Evolutionary conservation across 768 basidiomycete genomes (phyloP).

Genomic region (Auricularia heimuer): DNA sequence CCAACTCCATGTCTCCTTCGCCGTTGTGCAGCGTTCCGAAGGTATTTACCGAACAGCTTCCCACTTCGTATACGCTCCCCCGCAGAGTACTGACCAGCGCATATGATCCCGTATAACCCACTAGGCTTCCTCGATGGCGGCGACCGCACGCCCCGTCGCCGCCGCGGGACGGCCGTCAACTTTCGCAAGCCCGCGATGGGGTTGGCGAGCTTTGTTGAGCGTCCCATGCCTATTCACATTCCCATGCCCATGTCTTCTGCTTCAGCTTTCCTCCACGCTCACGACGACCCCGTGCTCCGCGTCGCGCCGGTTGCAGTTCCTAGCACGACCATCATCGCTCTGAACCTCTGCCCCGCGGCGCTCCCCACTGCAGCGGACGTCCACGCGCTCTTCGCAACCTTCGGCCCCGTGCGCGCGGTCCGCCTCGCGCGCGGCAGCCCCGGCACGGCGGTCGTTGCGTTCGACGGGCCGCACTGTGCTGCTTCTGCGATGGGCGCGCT

Average conservation of each 20-base stretch:
- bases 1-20: slow-evolving; percentile 10
- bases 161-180: neutral
- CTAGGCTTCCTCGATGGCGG: slow-evolving; percentile 10
- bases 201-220: neutral
- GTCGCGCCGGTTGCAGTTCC: slow-evolving; percentile 9
- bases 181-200: neutral
- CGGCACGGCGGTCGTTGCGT: neutral
- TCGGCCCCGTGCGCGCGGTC: slow-evolving; percentile 2
- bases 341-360: slow-evolving; percentile 5
- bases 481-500: neutral
- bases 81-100: neutral
- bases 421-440: neutral
- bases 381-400: slow-evolving; percentile 4
- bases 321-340: slow-evolving; percentile 16
- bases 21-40: slow-evolving; percentile 11
- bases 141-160: slow-evolving; percentile 10
- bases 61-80: neutral
- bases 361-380: slow-evolving; percentile 2
- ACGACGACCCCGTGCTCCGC: too few relatives aligned
- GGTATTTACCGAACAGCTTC: neutral
- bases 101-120: neutral
- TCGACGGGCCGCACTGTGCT: neutral
- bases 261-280: too few relatives aligned
- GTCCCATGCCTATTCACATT: neutral
- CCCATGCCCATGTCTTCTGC: neutral